Percentiles rank a stretch among this genome's conserved stretches.
phyloP scores from a whole-genome alignment of 2,329 filamentous ascomycete species.

The Penicillium sp. region DNA sequence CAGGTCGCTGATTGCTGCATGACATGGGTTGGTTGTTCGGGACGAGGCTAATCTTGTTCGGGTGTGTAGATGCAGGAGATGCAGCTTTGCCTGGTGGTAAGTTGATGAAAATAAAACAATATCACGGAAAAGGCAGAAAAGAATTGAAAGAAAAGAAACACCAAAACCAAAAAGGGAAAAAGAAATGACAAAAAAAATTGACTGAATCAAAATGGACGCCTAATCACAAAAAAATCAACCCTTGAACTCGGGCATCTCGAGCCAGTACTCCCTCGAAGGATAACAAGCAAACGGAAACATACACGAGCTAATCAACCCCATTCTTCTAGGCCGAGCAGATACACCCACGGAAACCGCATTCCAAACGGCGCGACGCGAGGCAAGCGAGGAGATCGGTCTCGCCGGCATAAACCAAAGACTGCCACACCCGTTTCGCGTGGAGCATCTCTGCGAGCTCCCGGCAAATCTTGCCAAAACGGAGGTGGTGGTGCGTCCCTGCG shows the following conservation, averaged over 20 bases:
- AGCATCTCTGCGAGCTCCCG: slow-evolving; percentile 83
- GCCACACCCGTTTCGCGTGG: slow-evolving; percentile 75
- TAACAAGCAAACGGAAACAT: background rate
- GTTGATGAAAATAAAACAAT: slow-evolving; percentile 37
- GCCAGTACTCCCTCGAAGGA: slow-evolving; percentile 5
- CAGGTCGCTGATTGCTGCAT: slow-evolving; percentile 12
- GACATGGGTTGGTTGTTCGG: slow-evolving; percentile 14
- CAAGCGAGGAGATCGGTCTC: slow-evolving; percentile 89
- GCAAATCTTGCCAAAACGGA: slow-evolving; percentile 71
- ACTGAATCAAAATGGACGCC: background rate
- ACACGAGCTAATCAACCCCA: background rate
- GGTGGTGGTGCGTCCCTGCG: slow-evolving; percentile 71
- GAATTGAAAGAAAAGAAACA: background rate
- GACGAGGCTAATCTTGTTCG: slow-evolving; percentile 13
- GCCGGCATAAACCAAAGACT: slow-evolving; percentile 68
- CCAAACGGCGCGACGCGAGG: slow-evolving; percentile 84
- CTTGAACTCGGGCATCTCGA: background rate
- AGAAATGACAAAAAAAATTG: background rate
- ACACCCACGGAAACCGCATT: slow-evolving; percentile 58
- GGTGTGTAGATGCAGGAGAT: slow-evolving; percentile 66
- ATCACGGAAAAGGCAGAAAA: background rate
- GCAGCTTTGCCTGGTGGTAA: slow-evolving; percentile 83
- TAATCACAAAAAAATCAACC: too few species aligned
- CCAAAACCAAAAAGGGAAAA: background rate
- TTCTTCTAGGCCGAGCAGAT: slow-evolving; percentile 53